A percentile compares a stretch with the other conserved stretches of the same genome.
Conservation (phyloP, 1,284 basidiomycete species). For the Somion occarium region DNA sequence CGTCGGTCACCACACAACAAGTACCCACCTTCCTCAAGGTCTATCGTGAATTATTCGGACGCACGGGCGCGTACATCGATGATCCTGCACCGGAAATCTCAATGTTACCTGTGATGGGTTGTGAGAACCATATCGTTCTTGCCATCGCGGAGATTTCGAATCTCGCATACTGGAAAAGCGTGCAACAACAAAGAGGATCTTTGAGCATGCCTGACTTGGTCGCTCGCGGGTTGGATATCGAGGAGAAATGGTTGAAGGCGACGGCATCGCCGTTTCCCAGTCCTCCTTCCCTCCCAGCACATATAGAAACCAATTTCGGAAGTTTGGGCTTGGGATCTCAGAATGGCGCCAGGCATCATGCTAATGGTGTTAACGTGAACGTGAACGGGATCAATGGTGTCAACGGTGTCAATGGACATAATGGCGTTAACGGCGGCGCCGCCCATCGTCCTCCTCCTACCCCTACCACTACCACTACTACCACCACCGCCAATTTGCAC, state of each 20-base stretch:
- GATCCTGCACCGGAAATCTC: conserved; percentile 33
- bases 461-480: not conserved
- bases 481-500: too few relatives aligned
- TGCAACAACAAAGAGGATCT: conserved; percentile 30
- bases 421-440: not conserved
- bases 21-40: conserved; percentile 52
- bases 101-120: conserved; percentile 83
- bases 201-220: conserved; percentile 60
- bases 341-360: too few relatives aligned
- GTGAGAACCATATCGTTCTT: conserved; percentile 72
- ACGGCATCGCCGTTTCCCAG: not conserved
- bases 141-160: conserved; percentile 69
- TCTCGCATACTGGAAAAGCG: conserved; percentile 64
- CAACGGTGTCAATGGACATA: too few relatives aligned
- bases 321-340: too few relatives aligned
- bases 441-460: not conserved
- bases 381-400: not conserved
- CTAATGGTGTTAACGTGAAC: too few relatives aligned
- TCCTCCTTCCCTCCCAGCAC: not conserved
- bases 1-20: conserved; percentile 60
- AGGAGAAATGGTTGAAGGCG: conserved; percentile 31
- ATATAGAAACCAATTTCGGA: not conserved
- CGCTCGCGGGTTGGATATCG: conserved; percentile 46
- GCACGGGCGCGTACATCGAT: conserved; percentile 34
- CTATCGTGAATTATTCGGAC: conserved; percentile 53